Evolutionary conservation across 768 basidiomycete species (phyloP), one percentile per base, ranked within the genome.

Genomic region (Boletus rufocinnamomeus): DNA sequence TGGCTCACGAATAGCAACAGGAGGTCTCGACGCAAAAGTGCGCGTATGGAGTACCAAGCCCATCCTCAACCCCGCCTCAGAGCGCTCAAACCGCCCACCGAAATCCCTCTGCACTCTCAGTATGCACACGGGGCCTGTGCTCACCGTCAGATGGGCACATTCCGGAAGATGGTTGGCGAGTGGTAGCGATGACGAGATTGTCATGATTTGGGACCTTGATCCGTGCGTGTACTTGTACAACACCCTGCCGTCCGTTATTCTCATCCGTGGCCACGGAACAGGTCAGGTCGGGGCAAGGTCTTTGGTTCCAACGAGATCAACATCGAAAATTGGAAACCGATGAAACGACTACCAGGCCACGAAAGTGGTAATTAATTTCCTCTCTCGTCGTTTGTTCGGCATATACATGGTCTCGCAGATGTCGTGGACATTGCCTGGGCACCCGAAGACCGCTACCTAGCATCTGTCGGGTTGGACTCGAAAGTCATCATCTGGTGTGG

Each of bases 21-120:
- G 95, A 30, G 95, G 95, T 2, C 81, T 99, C 54, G 96, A 99
- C 72, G 89, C 93, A 41, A 95, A 95, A 78, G 86, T 99, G 60
- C 89, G 94, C 50, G 93, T 99, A 75, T 99, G 96, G 96, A 91
- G 91, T 60, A 98, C 97, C 1, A 88, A 91, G 61, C 95, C 97
- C 0, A 96, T 98, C 63, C 77, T 98, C n/a, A 87, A 87, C 61
- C 75, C 82, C 16, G 80, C 84, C 44, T 79, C 91, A 30, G 85
- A 91, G 68, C 72, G 75, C 60, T 83, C 87, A 46, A 82, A 87
- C 58, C 80, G 83, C 55, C 87, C 91, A 30, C 94, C 92, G 16
- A 96, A 94, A 70, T 84, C 89, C 16, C 77, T 98, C 28, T 94
- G 91, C 65, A 98, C 96, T 0, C 80, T 98, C 54, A 85, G 89